A percentile compares a stretch with the other conserved stretches of the same genome.
These are phyloP conservation scores for Kwoniella sp. DNA, from an alignment of 768 basidiomycete species.

Conservation along the genomic window DNA sequence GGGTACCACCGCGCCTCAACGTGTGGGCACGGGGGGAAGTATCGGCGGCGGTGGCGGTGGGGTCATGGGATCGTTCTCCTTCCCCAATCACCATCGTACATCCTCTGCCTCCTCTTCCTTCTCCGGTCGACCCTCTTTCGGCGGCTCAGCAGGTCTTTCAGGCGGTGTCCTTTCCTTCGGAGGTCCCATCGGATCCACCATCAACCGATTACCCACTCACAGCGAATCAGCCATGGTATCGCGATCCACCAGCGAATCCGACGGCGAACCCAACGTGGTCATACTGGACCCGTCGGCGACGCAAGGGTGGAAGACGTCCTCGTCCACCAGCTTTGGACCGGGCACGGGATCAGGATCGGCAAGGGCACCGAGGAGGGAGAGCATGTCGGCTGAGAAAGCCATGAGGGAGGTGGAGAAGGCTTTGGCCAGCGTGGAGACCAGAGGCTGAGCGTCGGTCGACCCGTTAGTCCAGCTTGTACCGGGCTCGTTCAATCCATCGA, in stretches of 20 bases:
- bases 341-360: slow-evolving; percentile 1
- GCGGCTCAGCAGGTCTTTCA: not conserved
- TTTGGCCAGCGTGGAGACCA: slow-evolving; percentile 31
- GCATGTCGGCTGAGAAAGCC: slow-evolving; percentile 46
- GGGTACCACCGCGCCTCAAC: slow-evolving; percentile 14
- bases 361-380: slow-evolving; percentile 23
- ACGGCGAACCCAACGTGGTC: slow-evolving; percentile 22
- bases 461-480: no score
- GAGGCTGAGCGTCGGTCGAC: not conserved
- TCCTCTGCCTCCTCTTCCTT: slow-evolving; percentile 27
- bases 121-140: slow-evolving; percentile 1
- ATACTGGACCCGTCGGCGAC: slow-evolving; percentile 25
- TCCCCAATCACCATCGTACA: slow-evolving; percentile 19
- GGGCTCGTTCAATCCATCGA: no score
- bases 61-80: no score
- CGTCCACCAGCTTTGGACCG: not conserved
- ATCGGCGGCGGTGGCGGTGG: not conserved
- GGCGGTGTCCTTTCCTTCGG: slow-evolving; percentile 29
- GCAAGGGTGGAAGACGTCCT: slow-evolving; percentile 1
- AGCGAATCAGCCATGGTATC: slow-evolving; percentile 22
- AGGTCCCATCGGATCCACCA: slow-evolving; percentile 3
- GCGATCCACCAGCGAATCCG: slow-evolving; percentile 17
- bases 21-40: slow-evolving; percentile 1
- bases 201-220: slow-evolving; percentile 30
- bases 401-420: slow-evolving; percentile 46